Conservation (phyloP, 116 monocot genomes). For the Papilionanthe hybrid region DNA sequence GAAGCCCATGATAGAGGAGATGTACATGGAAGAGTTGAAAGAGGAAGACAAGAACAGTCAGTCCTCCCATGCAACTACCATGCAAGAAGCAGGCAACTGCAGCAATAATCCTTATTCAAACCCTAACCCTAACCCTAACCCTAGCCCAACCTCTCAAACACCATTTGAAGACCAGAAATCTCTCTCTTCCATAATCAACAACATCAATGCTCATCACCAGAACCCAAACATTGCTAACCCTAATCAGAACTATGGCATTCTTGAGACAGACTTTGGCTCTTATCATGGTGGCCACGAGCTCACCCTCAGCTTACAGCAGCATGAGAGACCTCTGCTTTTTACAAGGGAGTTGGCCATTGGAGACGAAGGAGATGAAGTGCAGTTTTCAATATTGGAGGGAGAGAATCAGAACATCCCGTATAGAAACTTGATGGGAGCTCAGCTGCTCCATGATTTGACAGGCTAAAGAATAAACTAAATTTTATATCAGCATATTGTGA, state of each 20-base stretch:
- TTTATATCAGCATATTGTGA: too few relatives aligned
- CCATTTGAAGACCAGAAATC: neutral
- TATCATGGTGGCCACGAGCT: neutral
- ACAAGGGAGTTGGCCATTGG: constrained; percentile 25
- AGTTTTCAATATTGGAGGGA: constrained; percentile 44
- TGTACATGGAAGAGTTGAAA: constrained; percentile 19
- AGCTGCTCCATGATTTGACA: constrained; percentile 56
- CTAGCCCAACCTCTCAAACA: neutral
- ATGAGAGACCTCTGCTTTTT: constrained; percentile 33
- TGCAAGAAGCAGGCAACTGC: neutral
- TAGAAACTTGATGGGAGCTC: constrained; percentile 55
- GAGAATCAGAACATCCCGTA: constrained; percentile 44
- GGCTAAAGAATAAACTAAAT: constrained; percentile 5
- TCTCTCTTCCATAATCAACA: constrained; percentile 15
- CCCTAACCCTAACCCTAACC: constrained; percentile 6
- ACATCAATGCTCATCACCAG: neutral
- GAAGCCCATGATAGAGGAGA: constrained; percentile 24
- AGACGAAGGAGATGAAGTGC: constrained; percentile 15
- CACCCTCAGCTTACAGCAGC: neutral
- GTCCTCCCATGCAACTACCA: neutral
- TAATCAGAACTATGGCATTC: neutral
- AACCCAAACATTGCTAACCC: neutral
- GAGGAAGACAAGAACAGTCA: constrained; percentile 4
- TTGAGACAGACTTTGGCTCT: neutral
- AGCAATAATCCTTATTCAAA: neutral